Evolutionary conservation across 2,329 filamentous ascomycete genomes (phyloP), one percentile per base, ranked within the genome.

Genomic region (Aureobasidium uvarum): DNA sequence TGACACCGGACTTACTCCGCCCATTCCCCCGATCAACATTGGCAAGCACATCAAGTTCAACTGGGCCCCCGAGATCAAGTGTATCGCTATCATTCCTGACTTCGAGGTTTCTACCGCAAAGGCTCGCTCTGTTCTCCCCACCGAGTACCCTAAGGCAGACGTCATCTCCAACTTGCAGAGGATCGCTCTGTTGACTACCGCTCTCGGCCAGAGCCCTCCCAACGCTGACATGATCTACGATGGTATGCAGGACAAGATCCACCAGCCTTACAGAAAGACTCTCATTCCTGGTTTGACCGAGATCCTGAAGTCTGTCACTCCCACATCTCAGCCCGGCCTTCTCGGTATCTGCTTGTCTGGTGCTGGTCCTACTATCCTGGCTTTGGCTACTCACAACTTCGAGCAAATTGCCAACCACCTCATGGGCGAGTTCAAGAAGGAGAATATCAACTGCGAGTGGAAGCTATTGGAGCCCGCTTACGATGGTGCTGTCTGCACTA

Each of bases 211-310:
- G 76, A 94, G 90, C 8, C 94, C 95, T 11, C 94, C 93, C 1
- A 90, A 97, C 74, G 89, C 95, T 25, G 89, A 96, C 72, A 89
- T 96, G 77, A 99, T 99, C 76, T 96, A 96, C 80, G 87, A 96
- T 55, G 94, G 93, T 54, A 99, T 99, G 95, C 95, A 98, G 80
- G 95, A 99, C 81, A 96, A 93, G 79, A 87, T 99, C 67, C 95
- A 99, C 80, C 95, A 99, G 78, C 95, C 92, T 50, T 98, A 99
- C 81, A 89, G 95, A 63, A 89, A 95, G 78, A 89, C 85, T 2
- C 85, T 99, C 68, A 96, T 99, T 71, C 95, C 95, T 1, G 95
- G 94, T 0, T 84, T 99, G 66, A 89, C 90, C 18, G 90, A 96
- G 75, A 94, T 99, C 63, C 86, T 99, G 62, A 86, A 92, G 76